phyloP scores from a whole-genome alignment of 1,139 yeast species.

The Magnusiomyces tetraspermus region DNA sequence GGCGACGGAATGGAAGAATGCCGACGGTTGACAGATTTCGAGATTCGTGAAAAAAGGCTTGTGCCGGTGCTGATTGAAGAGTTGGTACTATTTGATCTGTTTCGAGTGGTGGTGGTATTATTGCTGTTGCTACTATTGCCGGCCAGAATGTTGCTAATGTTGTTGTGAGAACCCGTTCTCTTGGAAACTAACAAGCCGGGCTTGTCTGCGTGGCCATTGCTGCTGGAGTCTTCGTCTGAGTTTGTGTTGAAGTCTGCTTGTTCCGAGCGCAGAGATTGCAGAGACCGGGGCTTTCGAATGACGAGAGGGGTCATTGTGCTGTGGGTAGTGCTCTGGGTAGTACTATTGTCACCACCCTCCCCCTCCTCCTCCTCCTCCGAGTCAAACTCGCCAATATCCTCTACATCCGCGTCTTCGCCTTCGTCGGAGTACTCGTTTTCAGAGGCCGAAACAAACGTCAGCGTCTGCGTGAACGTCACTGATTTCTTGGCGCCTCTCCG shows the following conservation, averaged over 20 bases:
- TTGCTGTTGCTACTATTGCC: background rate
- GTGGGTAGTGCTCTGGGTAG: background rate
- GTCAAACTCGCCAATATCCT: constrained; percentile 20
- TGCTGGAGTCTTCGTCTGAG: background rate
- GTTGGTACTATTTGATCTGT: constrained; percentile 13
- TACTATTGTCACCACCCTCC: background rate
- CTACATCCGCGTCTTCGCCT: constrained; percentile 19
- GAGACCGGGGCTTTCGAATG: constrained; percentile 2
- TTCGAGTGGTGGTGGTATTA: background rate
- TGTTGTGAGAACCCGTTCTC: background rate
- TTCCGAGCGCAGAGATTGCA: background rate
- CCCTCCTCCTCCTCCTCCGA: constrained; percentile 11
- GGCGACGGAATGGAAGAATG: background rate
- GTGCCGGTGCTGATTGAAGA: background rate
- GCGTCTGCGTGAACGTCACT: constrained; percentile 22
- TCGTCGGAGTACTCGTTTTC: constrained; percentile 26
- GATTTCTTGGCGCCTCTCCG: constrained; percentile 12
- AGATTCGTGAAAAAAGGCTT: constrained; percentile 4
- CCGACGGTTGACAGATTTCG: constrained; percentile 5
- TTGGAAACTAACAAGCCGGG: background rate
- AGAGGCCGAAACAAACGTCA: constrained; percentile 26
- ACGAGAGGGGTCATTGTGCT: background rate
- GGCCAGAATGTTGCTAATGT: background rate
- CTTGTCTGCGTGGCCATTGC: background rate
- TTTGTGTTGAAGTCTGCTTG: background rate